These are phyloP conservation scores for Penstemon barbatus DNA, from an alignment of 257 asterid genomes.

Conservation along the genomic window DNA sequence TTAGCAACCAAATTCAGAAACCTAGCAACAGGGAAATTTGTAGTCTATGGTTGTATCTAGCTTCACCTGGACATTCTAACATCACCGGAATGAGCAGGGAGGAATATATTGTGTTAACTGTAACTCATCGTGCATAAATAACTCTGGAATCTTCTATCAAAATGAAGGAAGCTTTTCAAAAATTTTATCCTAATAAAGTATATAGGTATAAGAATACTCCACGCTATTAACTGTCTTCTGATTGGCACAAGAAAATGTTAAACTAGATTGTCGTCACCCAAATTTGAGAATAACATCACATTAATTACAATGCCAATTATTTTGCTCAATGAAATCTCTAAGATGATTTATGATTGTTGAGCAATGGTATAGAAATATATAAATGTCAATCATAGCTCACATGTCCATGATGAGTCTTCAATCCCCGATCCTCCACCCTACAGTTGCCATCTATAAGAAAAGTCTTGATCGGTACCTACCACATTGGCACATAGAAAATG, in stretches of 20 bases:
- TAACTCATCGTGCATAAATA: neutral
- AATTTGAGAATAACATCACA: conserved; percentile 2
- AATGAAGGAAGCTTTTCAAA: neutral
- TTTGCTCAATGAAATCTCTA: conserved; percentile 13
- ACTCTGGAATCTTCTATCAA: conserved; percentile 5
- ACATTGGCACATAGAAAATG: neutral
- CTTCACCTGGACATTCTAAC: conserved; percentile 4
- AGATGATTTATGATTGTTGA: neutral
- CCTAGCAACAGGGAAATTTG: conserved; percentile 7
- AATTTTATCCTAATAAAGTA: conserved; percentile 1
- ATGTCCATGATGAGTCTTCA: conserved; percentile 94
- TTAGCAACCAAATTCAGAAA: conserved; percentile 2
- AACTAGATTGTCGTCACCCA: neutral
- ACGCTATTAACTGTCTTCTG: neutral
- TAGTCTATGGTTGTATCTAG: conserved; percentile 10
- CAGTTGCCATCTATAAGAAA: conserved; percentile 86
- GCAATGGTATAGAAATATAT: conserved; percentile 1
- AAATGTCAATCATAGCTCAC: conserved; percentile 46
- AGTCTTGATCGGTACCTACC: conserved; percentile 74
- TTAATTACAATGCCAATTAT: conserved; percentile 7
- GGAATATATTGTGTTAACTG: neutral
- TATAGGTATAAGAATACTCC: neutral
- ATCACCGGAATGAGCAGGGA: neutral
- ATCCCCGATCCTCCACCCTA: conserved; percentile 93
- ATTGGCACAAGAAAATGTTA: conserved; percentile 13